Percentiles rank a stretch among this genome's conserved stretches.
These are phyloP conservation scores for Sherardia arvensis DNA, from an alignment of 257 asterid species.

Conservation along the genomic window DNA sequence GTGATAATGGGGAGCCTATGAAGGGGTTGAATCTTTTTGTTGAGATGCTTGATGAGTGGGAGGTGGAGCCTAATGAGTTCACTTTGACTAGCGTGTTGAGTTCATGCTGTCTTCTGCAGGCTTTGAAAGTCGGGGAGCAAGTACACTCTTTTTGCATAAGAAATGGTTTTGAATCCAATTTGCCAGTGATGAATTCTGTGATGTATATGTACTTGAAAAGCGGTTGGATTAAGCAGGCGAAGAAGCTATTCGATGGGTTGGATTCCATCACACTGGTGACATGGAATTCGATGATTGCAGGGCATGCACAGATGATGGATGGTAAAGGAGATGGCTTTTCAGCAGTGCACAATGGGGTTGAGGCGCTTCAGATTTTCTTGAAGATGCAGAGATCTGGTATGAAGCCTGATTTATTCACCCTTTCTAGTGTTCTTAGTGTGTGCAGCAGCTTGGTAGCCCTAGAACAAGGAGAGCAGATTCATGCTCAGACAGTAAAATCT, in stretches of 20 bases:
- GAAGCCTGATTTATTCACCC: conserved; percentile 71
- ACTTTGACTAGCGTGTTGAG: conserved; percentile 66
- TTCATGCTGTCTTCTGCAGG: conserved; percentile 61
- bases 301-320: conserved; percentile 61
- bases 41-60: conserved; percentile 52
- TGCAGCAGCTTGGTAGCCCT: conserved; percentile 68
- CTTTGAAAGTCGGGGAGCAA: conserved; percentile 56
- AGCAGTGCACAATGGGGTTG: conserved; percentile 44
- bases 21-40: conserved; percentile 57
- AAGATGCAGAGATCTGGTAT: conserved; percentile 50
- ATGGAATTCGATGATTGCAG: conserved; percentile 93
- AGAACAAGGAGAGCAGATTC: conserved; percentile 91
- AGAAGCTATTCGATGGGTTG: conserved; percentile 63
- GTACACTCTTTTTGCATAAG: conserved; percentile 59
- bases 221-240: conserved; percentile 56
- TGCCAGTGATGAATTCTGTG: conserved; percentile 44
- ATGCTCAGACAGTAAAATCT: conserved; percentile 64
- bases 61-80: conserved; percentile 53
- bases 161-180: conserved; percentile 47
- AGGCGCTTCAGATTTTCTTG: conserved; percentile 63
- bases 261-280: conserved; percentile 43
- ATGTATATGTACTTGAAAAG: conserved; percentile 79
- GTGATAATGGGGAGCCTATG: conserved; percentile 60
- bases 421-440: conserved; percentile 56
- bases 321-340: conserved; percentile 40